Conservation (phyloP, 1,284 basidiomycete species). For the Sphagnurus paluster region DNA sequence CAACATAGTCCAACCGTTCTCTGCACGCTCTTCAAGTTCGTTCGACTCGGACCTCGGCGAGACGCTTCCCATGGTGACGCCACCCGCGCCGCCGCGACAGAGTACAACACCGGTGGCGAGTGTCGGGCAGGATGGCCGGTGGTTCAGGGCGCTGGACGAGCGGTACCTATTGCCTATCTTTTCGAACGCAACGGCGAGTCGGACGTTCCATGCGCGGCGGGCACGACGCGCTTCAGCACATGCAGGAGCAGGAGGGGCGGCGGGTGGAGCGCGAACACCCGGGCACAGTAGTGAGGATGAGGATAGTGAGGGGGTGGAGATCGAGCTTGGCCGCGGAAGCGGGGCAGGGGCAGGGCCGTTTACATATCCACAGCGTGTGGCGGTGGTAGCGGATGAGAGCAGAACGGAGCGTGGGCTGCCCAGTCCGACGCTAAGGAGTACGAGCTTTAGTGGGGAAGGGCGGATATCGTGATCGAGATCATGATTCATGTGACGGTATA, state of each 20-base stretch:
- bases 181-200: conserved; percentile 89
- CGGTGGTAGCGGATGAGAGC: conserved; percentile 43
- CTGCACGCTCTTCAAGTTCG: conserved; percentile 65
- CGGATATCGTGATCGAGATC: conserved; percentile 22
- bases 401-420: conserved; percentile 57
- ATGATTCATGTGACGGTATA: no score
- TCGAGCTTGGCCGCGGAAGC: conserved; percentile 22
- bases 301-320: conserved; percentile 25
- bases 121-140: conserved; percentile 70
- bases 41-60: conserved; percentile 78
- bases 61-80: conserved; percentile 65
- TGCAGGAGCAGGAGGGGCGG: no score
- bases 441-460: conserved; percentile 19
- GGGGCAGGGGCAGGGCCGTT: no score
- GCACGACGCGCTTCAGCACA: no score
- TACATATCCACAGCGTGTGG: conserved; percentile 13
- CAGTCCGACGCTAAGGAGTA: conserved; percentile 50
- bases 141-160: conserved; percentile 97
- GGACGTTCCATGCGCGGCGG: conserved; percentile 82
- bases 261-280: conserved; percentile 35
- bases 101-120: conserved; percentile 20
- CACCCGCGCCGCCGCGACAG: conserved; percentile 18
- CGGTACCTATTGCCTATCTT: conserved; percentile 93
- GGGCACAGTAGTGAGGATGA: conserved; percentile 62
- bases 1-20: conserved; percentile 27